phyloP scores from a whole-genome alignment of 768 basidiomycete genomes.

The Suillus cothurnatus region DNA sequence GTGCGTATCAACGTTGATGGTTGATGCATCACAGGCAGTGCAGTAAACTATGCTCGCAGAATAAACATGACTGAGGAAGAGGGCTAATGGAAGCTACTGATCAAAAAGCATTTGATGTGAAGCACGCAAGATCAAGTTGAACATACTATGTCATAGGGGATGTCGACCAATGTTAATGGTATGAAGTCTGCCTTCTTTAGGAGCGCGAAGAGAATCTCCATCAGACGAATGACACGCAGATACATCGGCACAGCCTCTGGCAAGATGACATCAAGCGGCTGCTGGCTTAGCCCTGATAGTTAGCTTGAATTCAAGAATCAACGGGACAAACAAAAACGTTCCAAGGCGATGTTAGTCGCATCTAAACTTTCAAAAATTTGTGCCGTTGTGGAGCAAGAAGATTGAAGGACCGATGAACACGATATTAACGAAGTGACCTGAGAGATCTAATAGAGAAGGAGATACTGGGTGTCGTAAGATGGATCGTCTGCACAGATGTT shows the following conservation, averaged over 20 bases:
- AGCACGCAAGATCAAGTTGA: constrained; percentile 2
- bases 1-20: background rate
- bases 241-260: background rate
- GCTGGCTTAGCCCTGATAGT: too few species aligned
- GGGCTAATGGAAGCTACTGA: background rate
- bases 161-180: background rate
- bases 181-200: background rate
- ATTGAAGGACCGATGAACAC: background rate
- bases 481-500: background rate
- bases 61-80: background rate
- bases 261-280: background rate
- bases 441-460: background rate
- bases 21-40: background rate
- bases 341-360: background rate
- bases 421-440: background rate
- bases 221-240: background rate
- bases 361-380: background rate
- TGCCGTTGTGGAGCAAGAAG: background rate
- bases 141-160: background rate
- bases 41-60: background rate
- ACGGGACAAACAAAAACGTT: background rate
- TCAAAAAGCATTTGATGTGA: background rate
- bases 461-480: constrained; percentile 4
- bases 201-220: background rate
- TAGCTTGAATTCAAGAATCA: background rate